Evolutionary conservation across 2,329 filamentous ascomycete genomes (phyloP).

Genomic region (Ciborinia camelliae): DNA sequence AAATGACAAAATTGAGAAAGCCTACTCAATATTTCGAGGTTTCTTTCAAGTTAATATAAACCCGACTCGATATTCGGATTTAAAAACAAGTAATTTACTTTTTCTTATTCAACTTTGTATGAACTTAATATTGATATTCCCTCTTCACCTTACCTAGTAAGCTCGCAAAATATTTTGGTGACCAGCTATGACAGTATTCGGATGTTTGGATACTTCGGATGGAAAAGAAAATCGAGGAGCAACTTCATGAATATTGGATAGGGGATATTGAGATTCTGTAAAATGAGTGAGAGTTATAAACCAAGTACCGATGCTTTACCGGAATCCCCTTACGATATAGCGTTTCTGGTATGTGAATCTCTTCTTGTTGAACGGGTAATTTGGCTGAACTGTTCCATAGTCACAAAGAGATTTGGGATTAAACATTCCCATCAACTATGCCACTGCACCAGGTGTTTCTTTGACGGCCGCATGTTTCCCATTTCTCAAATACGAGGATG

Average conservation of each 20-base stretch:
- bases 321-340: constrained; percentile 35
- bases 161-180: not conserved
- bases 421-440: constrained; percentile 59
- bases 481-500: constrained; percentile 50
- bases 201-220: not conserved
- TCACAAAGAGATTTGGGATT: constrained; percentile 60
- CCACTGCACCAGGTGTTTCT: constrained; percentile 54
- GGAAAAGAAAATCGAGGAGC: not conserved
- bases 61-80: too few relatives aligned
- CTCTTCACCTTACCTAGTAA: too few relatives aligned
- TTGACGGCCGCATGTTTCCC: constrained; percentile 58
- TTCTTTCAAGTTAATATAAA: not conserved
- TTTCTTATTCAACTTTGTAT: not conserved
- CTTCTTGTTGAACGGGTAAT: not conserved
- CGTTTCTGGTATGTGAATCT: constrained; percentile 27
- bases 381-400: constrained; percentile 34
- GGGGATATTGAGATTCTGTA: constrained; percentile 10
- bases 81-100: not conserved
- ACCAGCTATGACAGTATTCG: not conserved
- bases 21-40: not conserved
- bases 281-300: constrained; percentile 43
- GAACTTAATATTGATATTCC: not conserved
- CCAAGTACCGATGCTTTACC: constrained; percentile 39
- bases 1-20: not conserved
- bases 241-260: not conserved